These are phyloP conservation scores for Apiotrichum brassicae DNA, from an alignment of 1,284 basidiomycete genomes.

Conservation along the genomic window DNA sequence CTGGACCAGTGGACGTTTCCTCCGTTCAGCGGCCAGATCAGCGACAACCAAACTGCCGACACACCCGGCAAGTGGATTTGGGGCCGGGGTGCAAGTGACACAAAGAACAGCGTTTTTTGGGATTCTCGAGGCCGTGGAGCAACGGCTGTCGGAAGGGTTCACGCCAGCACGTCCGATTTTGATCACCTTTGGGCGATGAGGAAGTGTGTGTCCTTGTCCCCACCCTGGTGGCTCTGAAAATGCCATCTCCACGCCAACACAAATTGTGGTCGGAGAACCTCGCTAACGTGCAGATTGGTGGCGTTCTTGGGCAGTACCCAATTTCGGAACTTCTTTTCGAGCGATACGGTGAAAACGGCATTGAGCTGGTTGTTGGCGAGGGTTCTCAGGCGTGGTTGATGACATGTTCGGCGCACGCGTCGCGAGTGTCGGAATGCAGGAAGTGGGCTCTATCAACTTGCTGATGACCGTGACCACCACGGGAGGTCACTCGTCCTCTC, in stretches of 20 bases:
- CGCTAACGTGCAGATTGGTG: slow-evolving; percentile 1
- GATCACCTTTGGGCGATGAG: neutral
- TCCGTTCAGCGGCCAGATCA: slow-evolving; percentile 48
- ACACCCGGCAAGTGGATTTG: slow-evolving; percentile 15
- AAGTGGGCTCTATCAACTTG: slow-evolving; percentile 45
- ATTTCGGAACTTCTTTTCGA: slow-evolving; percentile 23
- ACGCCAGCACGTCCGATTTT: slow-evolving; percentile 1
- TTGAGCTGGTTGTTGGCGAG: slow-evolving; percentile 49
- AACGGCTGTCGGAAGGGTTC: slow-evolving; percentile 31
- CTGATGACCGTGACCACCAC: slow-evolving; percentile 35
- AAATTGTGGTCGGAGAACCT: too few species aligned
- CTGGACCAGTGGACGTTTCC: slow-evolving; percentile 49
- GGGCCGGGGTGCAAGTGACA: slow-evolving; percentile 22
- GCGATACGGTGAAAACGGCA: slow-evolving; percentile 42
- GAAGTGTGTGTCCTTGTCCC: slow-evolving; percentile 32
- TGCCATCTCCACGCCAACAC: too few species aligned
- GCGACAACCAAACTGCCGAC: slow-evolving; percentile 33
- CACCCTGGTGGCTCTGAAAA: too few species aligned
- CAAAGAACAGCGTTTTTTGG: slow-evolving; percentile 32
- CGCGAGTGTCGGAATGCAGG: slow-evolving; percentile 46
- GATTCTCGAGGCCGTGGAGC: slow-evolving; percentile 49
- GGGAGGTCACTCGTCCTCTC: slow-evolving; percentile 42
- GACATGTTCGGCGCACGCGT: slow-evolving; percentile 36
- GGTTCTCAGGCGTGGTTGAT: slow-evolving; percentile 40
- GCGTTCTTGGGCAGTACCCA: neutral